Conservation (phyloP, 2,329 filamentous ascomycete species). For the Xylaria sp. region DNA sequence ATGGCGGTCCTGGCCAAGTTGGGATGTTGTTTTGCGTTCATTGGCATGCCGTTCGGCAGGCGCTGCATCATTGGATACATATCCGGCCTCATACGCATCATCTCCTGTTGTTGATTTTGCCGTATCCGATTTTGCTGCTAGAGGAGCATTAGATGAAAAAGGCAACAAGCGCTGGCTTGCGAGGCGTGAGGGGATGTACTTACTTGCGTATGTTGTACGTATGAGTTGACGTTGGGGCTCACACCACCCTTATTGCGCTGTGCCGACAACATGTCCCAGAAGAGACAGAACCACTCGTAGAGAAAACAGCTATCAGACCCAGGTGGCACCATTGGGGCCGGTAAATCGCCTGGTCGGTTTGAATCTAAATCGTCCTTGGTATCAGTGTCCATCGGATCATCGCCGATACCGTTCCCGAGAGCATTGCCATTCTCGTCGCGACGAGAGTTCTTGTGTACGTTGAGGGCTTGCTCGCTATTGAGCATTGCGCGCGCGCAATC, state of each 20-base stretch:
- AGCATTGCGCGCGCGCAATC: conserved; percentile 81
- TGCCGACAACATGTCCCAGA: conserved; percentile 93
- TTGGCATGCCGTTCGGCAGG: conserved; percentile 65
- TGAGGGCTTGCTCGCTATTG: conserved; percentile 68
- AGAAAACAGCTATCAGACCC: conserved; percentile 79
- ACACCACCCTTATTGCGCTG: conserved; percentile 71
- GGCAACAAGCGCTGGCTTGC: conserved; percentile 15
- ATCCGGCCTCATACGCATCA: conserved; percentile 74
- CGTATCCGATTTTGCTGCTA: conserved; percentile 73
- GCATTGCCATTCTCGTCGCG: conserved; percentile 71
- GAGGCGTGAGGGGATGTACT: conserved; percentile 35
- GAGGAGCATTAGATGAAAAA: conserved; percentile 33
- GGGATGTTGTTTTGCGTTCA: conserved; percentile 63
- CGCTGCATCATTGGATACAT: conserved; percentile 70
- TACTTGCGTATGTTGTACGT: conserved; percentile 85
- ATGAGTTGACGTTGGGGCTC: conserved; percentile 70
- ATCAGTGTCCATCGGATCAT: conserved; percentile 83
- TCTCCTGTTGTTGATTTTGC: conserved; percentile 77
- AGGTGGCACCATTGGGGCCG: conserved; percentile 71
- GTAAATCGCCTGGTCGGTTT: conserved; percentile 81
- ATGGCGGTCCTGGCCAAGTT: conserved; percentile 76
- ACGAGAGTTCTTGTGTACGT: conserved; percentile 70
- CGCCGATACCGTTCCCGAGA: conserved; percentile 70
- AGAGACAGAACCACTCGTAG: conserved; percentile 97
- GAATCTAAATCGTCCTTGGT: conserved; percentile 75